phyloP scores from a whole-genome alignment of 2,329 filamentous ascomycete species.

The Calycina herbarum region DNA sequence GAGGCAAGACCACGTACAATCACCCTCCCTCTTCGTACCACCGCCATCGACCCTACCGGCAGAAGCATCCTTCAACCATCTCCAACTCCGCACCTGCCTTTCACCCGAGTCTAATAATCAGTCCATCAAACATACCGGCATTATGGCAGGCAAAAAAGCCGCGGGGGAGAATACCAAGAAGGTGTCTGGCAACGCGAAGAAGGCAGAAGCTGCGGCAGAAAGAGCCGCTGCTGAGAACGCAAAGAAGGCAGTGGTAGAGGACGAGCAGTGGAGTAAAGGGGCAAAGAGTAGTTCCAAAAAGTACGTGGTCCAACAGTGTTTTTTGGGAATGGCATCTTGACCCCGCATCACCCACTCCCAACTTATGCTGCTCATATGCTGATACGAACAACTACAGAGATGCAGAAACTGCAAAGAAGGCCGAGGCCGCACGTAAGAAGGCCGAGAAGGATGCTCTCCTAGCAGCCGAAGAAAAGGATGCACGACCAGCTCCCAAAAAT shows the following conservation, averaged over 20 bases:
- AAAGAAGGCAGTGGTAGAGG: constrained; percentile 67
- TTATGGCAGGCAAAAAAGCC: constrained; percentile 73
- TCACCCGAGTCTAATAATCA: neutral
- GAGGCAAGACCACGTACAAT: neutral
- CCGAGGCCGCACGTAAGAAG: constrained; percentile 82
- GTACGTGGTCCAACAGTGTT: constrained; percentile 51
- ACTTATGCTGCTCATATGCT: constrained; percentile 6
- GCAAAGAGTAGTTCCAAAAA: constrained; percentile 84
- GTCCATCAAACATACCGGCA: neutral
- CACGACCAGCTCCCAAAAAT: constrained; percentile 67
- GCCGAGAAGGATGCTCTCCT: constrained; percentile 84
- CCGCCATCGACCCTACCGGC: neutral
- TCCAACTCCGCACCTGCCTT: neutral
- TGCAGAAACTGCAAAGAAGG: constrained; percentile 79
- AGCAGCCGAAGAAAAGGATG: constrained; percentile 81
- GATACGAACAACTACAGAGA: constrained; percentile 56
- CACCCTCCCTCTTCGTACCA: neutral
- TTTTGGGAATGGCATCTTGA: constrained; percentile 10
- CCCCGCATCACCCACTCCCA: constrained; percentile 19
- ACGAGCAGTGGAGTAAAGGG: constrained; percentile 80
- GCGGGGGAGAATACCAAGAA: constrained; percentile 82
- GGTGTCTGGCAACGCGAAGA: constrained; percentile 83
- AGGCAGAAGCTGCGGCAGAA: constrained; percentile 80
- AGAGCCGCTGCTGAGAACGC: constrained; percentile 73
- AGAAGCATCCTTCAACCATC: neutral